These are phyloP conservation scores for Puccinia sorghi DNA, from an alignment of 1,284 basidiomycete species.

Conservation along the genomic window DNA sequence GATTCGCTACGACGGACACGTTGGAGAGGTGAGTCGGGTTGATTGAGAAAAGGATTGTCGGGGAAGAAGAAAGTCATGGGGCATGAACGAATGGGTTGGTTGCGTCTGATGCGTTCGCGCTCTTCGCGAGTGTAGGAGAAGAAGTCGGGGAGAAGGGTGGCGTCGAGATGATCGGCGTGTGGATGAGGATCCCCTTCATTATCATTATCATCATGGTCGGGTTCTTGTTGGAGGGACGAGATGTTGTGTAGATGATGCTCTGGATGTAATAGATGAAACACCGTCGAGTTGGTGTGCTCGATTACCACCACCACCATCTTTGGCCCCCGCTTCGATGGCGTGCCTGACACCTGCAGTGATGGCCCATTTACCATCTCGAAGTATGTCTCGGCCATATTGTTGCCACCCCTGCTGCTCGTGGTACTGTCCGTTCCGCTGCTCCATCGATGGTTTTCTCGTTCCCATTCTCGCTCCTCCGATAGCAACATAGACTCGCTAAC, in stretches of 20 bases:
- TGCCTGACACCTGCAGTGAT: not conserved
- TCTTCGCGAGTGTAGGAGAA: conserved; percentile 16
- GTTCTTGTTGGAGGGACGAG: not conserved
- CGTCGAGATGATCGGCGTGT: not conserved
- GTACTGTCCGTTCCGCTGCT: too few relatives aligned
- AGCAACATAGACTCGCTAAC: not conserved
- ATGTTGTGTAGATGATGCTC: not conserved
- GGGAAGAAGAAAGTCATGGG: too few relatives aligned
- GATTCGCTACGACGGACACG: too few relatives aligned
- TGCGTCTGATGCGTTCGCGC: not conserved
- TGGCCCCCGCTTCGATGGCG: not conserved
- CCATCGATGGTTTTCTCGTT: not conserved
- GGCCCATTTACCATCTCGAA: conserved; percentile 20
- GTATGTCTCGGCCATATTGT: not conserved
- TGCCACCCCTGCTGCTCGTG: too few relatives aligned
- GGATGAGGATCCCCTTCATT: not conserved
- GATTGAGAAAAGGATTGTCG: too few relatives aligned
- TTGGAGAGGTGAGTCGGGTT: too few relatives aligned
- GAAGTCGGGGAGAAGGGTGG: conserved; percentile 7
- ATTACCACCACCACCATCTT: conserved; percentile 3
- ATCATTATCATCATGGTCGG: not conserved
- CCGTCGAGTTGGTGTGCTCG: conserved; percentile 4
- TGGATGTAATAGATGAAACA: not conserved
- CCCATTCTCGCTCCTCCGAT: too few relatives aligned
- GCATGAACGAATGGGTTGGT: too few relatives aligned